phyloP scores from a whole-genome alignment of 2,329 filamentous ascomycete genomes.

The Alternaria rosae region DNA sequence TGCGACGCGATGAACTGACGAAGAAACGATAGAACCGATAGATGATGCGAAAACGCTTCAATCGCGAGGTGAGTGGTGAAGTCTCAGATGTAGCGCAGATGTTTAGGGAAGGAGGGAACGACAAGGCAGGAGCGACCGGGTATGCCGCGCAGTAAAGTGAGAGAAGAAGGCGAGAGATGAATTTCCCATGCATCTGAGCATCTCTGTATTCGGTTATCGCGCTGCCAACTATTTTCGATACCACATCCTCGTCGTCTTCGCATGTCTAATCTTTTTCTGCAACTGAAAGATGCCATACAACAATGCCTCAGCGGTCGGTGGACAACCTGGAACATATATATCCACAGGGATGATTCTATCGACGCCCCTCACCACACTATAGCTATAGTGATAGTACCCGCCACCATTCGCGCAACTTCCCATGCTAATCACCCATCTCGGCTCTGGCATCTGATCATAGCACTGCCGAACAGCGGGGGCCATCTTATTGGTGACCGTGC shows the following conservation, averaged over 20 bases:
- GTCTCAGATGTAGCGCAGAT: no score
- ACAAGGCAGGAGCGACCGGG: no score
- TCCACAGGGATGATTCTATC: constrained; percentile 82
- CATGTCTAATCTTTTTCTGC: constrained; percentile 76
- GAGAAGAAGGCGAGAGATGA: no score
- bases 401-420: constrained; percentile 84
- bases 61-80: no score
- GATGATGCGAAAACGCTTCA: not conserved
- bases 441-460: constrained; percentile 95
- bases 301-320: constrained; percentile 63
- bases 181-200: no score
- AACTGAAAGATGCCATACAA: constrained; percentile 74
- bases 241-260: constrained; percentile 64
- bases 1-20: not conserved
- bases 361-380: constrained; percentile 77
- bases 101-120: no score
- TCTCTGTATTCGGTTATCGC: no score
- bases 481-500: constrained; percentile 95
- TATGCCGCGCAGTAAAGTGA: not conserved
- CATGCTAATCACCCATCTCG: constrained; percentile 86
- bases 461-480: constrained; percentile 86
- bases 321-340: constrained; percentile 80
- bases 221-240: constrained; percentile 57
- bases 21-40: not conserved
- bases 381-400: constrained; percentile 87